Evolutionary conservation across 305 asterid species (phyloP), one percentile per base, ranked within the genome.

Genomic region (Fraxinus floribunda): DNA sequence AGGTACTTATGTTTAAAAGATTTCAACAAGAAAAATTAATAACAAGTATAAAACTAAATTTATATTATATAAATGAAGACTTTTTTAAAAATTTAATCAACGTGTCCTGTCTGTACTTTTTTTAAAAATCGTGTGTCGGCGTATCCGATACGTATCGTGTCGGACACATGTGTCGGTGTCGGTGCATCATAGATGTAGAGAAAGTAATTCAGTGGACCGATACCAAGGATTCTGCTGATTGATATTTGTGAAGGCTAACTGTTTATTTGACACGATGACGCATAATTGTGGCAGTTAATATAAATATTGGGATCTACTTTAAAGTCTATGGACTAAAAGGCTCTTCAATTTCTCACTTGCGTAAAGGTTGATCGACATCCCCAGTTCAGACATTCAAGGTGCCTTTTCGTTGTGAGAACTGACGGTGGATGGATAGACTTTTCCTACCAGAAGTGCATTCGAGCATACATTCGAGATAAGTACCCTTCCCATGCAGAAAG

Each of bases 361-460:
- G 22, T 88, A 85, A 80, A 95, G 99, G 99, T 94, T 66, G 99
- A 94, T 80, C 90, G 94, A 77, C 99, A 94, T 85, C 99, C 99
- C 26, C 97, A 91, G 41, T 95, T 91, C 90, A 85, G 84, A 82
- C 82, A 62, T 3, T 93, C 99, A 10, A 92, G 99, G 89, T 96
- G 98, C 90, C 97, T 95, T 76, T 95, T 94, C 86, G 98, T 95
- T 15, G 94, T 94, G 32, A 89, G 98, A 89, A 87, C 86, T 0
- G 99, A 96, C 20, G 99, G 98, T 70, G 98, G 90, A 78, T 93
- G 97, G 98, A 92, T 96, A 73, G 99, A 94, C 86, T 94, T 96
- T 90, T 96, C 98, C 70, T 96, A 96, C 91, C 98, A 96, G 89
- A 96, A 94, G 89, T 96, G 98, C 83, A 87, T 96, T 22, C 85